Base-by-base conservation (phyloP, 257 asterid genomes). In the Echites panduratus region DNA sequence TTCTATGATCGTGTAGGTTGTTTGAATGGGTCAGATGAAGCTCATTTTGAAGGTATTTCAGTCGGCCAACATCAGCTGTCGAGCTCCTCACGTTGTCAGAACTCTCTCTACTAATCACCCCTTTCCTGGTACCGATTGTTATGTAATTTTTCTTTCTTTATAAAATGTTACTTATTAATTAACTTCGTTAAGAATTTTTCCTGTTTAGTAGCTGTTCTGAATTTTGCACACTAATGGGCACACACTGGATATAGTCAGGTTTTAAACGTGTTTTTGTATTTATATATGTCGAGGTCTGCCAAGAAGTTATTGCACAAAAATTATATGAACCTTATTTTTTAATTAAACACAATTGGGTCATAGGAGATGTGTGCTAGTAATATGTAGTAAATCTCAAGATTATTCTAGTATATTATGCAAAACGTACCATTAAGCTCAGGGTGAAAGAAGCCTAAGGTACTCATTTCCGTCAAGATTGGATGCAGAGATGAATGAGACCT, bases 1-100 rank as follows among this genome's bases (percentile, higher is more conserved):
- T 58, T 27, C n/a, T 59, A 13, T 12, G 10, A 13, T 3, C 66
- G 9, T 59, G 50, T 27, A 7, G 22, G 12, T 14, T 7, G 38
- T 66, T 56, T 48, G 5, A 16, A 27, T 75, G 78, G 87, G 86
- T 49, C 62, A 81, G 71, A 90, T 90, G 97, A 85, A 77, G 66
- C 73, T 84, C 35, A 59, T 81, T 69, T 75, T 78, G 64, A 75
- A 79, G 65, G 80, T 85, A 20, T 75, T 85, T 43, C 70, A 77
- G 64, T 81, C 82, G 61, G 84, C 79, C 32, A 77, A 76, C 69
- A 75, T 79, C 63, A 83, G 77, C 44, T 62, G 71, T 64, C 90
- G 54, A 44, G 71, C 59, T 73, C 81, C 81, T 71, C 73, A 44
- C 68, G 52, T 49, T 27, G 43, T 56, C 56, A 80, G 96, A 73